Evolutionary conservation across 2,329 filamentous ascomycete genomes (phyloP).

Genomic region (Corinectria fuckeliana): DNA sequence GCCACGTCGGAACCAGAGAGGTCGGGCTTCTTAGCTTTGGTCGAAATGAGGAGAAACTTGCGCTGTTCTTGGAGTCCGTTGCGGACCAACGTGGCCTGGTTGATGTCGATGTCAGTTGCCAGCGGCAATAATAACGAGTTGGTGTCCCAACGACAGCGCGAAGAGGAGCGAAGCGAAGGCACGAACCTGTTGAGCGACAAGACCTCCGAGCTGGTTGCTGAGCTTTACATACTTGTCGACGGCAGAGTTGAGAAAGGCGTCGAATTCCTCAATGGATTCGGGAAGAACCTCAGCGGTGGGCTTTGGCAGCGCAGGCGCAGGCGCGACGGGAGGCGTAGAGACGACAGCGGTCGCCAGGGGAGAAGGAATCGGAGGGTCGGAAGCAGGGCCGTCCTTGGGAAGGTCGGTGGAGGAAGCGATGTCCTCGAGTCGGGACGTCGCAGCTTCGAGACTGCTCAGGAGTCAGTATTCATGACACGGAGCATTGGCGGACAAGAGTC

Average conservation of each 20-base stretch:
- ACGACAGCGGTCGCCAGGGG: slow-evolving; percentile 39
- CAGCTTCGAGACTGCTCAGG: slow-evolving; percentile 84
- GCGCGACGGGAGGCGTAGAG: slow-evolving; percentile 42
- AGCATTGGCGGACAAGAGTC: background rate
- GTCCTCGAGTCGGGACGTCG: slow-evolving; percentile 94
- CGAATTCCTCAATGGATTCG: slow-evolving; percentile 85
- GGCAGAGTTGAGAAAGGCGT: slow-evolving; percentile 75
- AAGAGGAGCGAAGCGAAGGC: background rate
- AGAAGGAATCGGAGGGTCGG: slow-evolving; percentile 48
- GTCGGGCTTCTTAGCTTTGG: slow-evolving; percentile 91
- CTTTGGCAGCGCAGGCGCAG: slow-evolving; percentile 43
- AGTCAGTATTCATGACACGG: slow-evolving; percentile 50
- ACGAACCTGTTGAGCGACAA: slow-evolving; percentile 80
- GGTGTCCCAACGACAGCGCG: background rate
- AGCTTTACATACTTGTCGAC: slow-evolving; percentile 80
- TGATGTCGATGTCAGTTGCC: background rate
- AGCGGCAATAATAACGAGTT: background rate
- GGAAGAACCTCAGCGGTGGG: slow-evolving; percentile 66
- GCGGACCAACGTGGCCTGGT: slow-evolving; percentile 58
- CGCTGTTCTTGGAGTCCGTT: slow-evolving; percentile 83
- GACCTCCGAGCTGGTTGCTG: slow-evolving; percentile 77
- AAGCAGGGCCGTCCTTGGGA: slow-evolving; percentile 57
- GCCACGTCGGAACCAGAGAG: slow-evolving; percentile 64
- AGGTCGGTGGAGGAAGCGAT: slow-evolving; percentile 81
- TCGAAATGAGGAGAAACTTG: slow-evolving; percentile 85